These are phyloP conservation scores for Naegleria gruberi DNA, from an alignment of 208 protist genomes.

Conservation along the genomic window DNA sequence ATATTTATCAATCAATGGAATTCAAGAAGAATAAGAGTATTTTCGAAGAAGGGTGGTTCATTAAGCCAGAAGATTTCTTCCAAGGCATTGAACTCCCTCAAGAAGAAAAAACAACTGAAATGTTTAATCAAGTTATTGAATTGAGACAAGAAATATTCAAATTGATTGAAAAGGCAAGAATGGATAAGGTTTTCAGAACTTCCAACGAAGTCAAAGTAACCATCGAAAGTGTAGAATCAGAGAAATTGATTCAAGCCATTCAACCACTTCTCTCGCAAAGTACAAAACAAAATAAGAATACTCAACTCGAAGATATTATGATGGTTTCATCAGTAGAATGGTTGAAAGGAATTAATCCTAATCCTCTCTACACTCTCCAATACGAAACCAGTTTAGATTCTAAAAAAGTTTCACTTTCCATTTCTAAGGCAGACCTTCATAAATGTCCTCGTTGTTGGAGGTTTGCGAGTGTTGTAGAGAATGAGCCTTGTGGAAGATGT, in stretches of 20 bases:
- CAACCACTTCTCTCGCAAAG: background rate
- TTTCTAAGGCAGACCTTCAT: background rate
- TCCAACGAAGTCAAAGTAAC: background rate
- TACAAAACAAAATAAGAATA: background rate
- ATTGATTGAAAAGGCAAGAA: background rate
- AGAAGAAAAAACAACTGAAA: background rate
- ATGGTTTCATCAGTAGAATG: background rate
- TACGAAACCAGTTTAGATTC: background rate
- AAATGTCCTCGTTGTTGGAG: slow-evolving; percentile 7
- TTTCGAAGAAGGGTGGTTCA: background rate
- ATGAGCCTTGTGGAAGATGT: background rate
- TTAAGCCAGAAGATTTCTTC: background rate
- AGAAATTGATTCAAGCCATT: background rate
- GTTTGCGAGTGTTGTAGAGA: background rate
- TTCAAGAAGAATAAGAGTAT: background rate
- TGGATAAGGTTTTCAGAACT: background rate
- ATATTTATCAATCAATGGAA: slow-evolving; percentile 40
- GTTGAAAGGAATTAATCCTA: background rate
- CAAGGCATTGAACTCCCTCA: background rate
- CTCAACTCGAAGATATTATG: background rate
- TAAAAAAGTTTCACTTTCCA: background rate
- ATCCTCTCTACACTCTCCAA: background rate
- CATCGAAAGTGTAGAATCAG: background rate
- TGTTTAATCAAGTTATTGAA: background rate
- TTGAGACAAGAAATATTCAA: background rate